Base-by-base conservation (phyloP, 129 eudicot genomes). In the Heracleum sosnowskyi region DNA sequence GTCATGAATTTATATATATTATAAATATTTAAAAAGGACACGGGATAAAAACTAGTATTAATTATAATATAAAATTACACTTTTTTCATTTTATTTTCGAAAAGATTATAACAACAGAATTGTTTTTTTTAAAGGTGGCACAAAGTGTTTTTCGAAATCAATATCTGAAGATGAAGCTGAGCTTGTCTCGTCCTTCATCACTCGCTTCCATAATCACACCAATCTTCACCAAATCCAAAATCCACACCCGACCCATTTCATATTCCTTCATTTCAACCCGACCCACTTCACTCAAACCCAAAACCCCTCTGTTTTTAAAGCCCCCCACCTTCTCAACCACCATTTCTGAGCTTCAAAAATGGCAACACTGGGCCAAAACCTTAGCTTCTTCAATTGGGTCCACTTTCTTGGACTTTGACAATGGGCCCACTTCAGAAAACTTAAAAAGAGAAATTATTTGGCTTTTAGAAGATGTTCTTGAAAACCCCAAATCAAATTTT, bases 361-460 rank as follows among this genome's bases (percentile, higher is more conserved):
- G 90, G 85, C 88, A 83, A 12, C 76, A 73, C 29, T 95, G 98
- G 98, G 98, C 92, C 16, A 83, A 88, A 82, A 82, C 84, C 87
- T 85, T 86, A 41, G 86, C 90, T 60, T 79, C 93, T 17, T 90
- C 92, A 15, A 84, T 90, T 13, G 92, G 91, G 33, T 62, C 96
- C 76, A 75, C 89, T 1, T 90, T 95, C 85, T 36, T 51, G 16
- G 86, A 87, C 20, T 66, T 78, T 40, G 97, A 90, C 77, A 90
- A 90, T 82, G 97, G 98, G 53, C 98, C 97, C 1, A 87, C 85
- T 60, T 85, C 93, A 7, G 49, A 78, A 31, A 85, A 75, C 62
- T 78, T 95, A 37, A 90, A 35, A 85, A 80, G 94, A 80, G 98
- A 95, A 81, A 89, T 95, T 75, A 85, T 82, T 1, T 95, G 98